phyloP scores from a whole-genome alignment of 352 stramenopile genomes.

The Globisporangium nagaii region DNA sequence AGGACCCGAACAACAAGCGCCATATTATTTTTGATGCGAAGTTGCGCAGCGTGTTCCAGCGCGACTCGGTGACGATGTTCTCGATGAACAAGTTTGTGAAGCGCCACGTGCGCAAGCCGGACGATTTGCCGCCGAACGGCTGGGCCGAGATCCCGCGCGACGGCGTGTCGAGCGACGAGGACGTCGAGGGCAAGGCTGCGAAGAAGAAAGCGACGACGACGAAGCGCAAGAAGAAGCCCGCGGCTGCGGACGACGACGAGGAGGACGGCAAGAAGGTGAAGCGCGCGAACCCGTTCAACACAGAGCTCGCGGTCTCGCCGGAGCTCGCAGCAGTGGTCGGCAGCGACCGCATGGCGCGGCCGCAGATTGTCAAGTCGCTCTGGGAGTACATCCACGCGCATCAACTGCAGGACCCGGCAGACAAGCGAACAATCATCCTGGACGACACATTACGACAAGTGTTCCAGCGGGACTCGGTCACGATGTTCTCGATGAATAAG shows the following conservation, averaged over 20 bases:
- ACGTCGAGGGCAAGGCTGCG: constrained; percentile 42
- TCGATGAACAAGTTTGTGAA: constrained; percentile 88
- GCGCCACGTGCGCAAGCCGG: constrained; percentile 73
- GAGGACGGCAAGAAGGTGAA: constrained; percentile 49
- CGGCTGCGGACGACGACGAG: constrained; percentile 24
- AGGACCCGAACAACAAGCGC: constrained; percentile 93
- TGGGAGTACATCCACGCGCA: constrained; percentile 97
- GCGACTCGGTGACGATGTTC: constrained; percentile 86
- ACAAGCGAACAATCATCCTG: constrained; percentile 92
- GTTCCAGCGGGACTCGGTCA: constrained; percentile 82
- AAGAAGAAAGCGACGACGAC: constrained; percentile 60
- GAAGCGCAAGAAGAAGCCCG: constrained; percentile 48
- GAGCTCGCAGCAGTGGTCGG: constrained; percentile 76
- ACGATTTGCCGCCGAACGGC: constrained; percentile 50
- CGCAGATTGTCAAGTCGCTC: constrained; percentile 91
- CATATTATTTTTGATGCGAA: constrained; percentile 90
- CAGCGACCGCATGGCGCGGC: constrained; percentile 77
- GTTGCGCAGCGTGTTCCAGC: constrained; percentile 73
- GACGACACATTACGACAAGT: constrained; percentile 83
- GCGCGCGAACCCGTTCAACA: constrained; percentile 64
- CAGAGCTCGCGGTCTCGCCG: constrained; percentile 67
- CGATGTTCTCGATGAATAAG: constrained; percentile 89
- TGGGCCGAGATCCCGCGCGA: constrained; percentile 76
- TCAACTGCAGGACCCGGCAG: constrained; percentile 91
- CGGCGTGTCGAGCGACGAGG: constrained; percentile 78